Conservation (phyloP, 2,329 filamentous ascomycete genomes). For the Nemania sp. region DNA sequence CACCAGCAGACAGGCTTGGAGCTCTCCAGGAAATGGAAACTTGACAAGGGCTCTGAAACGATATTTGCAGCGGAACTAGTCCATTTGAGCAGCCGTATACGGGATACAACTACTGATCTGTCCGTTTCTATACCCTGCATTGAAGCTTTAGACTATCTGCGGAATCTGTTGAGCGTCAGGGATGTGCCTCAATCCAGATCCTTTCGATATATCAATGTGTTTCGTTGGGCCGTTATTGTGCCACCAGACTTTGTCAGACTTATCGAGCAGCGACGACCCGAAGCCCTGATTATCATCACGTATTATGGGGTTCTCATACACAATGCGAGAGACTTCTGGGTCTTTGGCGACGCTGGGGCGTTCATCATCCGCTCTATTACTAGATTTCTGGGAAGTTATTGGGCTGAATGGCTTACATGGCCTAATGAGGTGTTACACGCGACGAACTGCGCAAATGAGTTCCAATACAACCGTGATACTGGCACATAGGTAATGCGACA, state of each 20-base stretch:
- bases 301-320: conserved; percentile 49
- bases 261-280: conserved; percentile 43
- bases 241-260: conserved; percentile 39
- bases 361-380: conserved; percentile 32
- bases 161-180: neutral
- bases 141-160: conserved; percentile 4
- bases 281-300: conserved; percentile 48
- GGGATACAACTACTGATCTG: neutral
- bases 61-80: conserved; percentile 5
- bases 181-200: neutral
- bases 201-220: neutral
- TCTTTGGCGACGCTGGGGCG: conserved; percentile 34
- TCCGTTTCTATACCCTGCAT: conserved; percentile 6
- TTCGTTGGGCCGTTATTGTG: conserved; percentile 28
- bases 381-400: conserved; percentile 30
- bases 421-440: conserved; percentile 27
- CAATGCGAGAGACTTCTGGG: conserved; percentile 41
- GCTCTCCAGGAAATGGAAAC: neutral
- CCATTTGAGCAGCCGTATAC: conserved; percentile 1
- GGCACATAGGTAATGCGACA: neutral
- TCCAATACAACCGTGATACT: neutral
- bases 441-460: neutral
- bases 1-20: conserved; percentile 6
- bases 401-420: conserved; percentile 36
- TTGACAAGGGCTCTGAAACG: neutral